Base-by-base conservation (phyloP, 2,329 filamentous ascomycete genomes). In the Thyridium curvatum region DNA sequence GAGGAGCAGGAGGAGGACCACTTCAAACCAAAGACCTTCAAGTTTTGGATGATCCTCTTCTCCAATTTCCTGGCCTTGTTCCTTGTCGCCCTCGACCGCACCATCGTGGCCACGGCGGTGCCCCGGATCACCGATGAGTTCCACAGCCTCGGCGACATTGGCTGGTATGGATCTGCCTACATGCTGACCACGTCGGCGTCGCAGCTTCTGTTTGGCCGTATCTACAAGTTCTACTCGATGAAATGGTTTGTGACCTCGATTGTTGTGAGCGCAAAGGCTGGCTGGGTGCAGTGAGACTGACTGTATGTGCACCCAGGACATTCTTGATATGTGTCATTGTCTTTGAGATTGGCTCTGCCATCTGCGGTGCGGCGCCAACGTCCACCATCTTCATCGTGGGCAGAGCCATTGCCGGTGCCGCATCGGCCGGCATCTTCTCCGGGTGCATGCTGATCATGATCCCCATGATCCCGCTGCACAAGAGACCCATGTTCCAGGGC, bases 91-190 rank as follows among this genome's bases (percentile, higher is more conserved):
- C 62, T 79, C 10, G 71, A 74, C 49, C 60, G 69, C 18, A 76
- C 73, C n/a, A 77, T 77, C 45, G 62, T 77, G 35, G 65, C 72
- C 43, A 78, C 64, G 31, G 74, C 73, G 10, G 67, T 74, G 17
- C 72, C 73, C 2, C 57, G 61, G 28, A 77, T 77, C 50, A 74
- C 71, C n/a, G 64, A 74, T 47, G 70, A 76, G 15, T 77, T 78
- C 52, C 59, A 72, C 34, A 72, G 73, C 37, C 57, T 80, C 3
- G 69, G 70, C 2, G 78, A 82, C 44, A 74, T 82, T 41, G 76
- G 76, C 37, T 82, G 78, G 78, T 82, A 82, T 53, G 76, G 72
- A 5, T 75, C 73, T 30, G 69, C 74, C 2, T 79, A 79, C 52
- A 72, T 80, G 65, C 60, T 82, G 45, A 78, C 76, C 12, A 74